Evolutionary conservation across 2,329 filamentous ascomycete genomes (phyloP), one percentile per base, ranked within the genome.

Genomic region (Hypoxylon sp.): DNA sequence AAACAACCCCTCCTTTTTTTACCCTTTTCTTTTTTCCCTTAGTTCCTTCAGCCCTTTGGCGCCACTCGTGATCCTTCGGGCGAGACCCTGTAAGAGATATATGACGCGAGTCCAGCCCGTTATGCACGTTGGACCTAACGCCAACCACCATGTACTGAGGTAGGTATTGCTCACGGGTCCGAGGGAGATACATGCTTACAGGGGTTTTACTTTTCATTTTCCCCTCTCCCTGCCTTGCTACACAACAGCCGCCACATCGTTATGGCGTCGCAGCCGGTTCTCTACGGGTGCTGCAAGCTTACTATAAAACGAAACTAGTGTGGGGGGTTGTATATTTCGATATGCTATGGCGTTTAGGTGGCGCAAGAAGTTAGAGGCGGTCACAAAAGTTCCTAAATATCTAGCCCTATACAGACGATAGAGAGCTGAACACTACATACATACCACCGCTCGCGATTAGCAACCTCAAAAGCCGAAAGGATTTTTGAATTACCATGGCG

Each of bases 1-100:
- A 35, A 50, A 16, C 32, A 35, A 50, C 54, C 54, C 54, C 54
- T 54, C 54, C 49, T 48, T 47, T 50, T 36, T 20, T 41, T 37
- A 32, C 45, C 26, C 36, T 32, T 32, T 21, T 42, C 38, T 20
- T 16, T 27, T 27, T 36, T 42, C 15, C 19, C 45, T 42, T 40
- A 47, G 50, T 41, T 44, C 17, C 17, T 51, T 58, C 51, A 55
- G 47, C 47, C 46, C n/a, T 46, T 55, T 16, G 34, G 19, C 42
- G 46, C 51, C 51, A 55, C 13, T 27, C 34, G 34, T 19, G 38
- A 25, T 15, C 20, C 45, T 9, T 35, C 8, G 11, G 8, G 4
- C n/a, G 11, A 23, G 34, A 36, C 38, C 51, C 42, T 27, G 32
- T 29, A 31, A 41, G 13, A 49, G 55, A 41, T 48, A 55, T 51